phyloP scores from a whole-genome alignment of 2,329 filamentous ascomycete species.

The Nothomitra cinnamomea region DNA sequence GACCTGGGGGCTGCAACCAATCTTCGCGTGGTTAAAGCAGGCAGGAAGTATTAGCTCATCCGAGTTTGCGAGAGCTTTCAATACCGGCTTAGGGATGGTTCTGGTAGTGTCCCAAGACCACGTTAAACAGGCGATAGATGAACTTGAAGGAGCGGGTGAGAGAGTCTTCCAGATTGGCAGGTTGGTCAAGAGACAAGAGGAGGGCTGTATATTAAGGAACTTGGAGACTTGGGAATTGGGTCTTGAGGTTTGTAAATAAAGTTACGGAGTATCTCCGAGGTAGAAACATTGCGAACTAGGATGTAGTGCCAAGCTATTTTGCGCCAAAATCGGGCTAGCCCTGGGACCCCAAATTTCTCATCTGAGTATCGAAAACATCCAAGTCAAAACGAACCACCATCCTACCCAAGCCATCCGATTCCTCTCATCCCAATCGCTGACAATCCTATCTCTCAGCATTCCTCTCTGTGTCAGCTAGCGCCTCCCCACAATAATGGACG shows the following conservation, averaged over 20 bases:
- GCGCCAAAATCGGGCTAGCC: no score
- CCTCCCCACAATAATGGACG: no score
- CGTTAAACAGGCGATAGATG: constrained; percentile 39
- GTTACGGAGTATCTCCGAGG: background rate
- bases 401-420: no score
- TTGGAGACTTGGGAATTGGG: constrained; percentile 30
- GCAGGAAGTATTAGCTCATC: constrained; percentile 50
- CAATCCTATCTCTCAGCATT: no score
- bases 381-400: no score
- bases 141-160: constrained; percentile 54
- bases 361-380: no score
- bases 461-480: no score
- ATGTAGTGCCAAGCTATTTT: no score
- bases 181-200: constrained; percentile 40
- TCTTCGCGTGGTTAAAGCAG: constrained; percentile 76
- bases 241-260: constrained; percentile 12
- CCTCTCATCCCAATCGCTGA: no score
- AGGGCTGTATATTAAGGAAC: constrained; percentile 47
- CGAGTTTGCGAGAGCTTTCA: constrained; percentile 90
- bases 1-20: constrained; percentile 56
- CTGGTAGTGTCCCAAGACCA: constrained; percentile 54
- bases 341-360: no score
- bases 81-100: constrained; percentile 90
- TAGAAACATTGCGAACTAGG: no score
- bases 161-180: constrained; percentile 60